A percentile compares a stretch with the other conserved stretches of the same genome.
Conservation (phyloP, 352 stramenopile genomes). For the Pythium coloratum region DNA sequence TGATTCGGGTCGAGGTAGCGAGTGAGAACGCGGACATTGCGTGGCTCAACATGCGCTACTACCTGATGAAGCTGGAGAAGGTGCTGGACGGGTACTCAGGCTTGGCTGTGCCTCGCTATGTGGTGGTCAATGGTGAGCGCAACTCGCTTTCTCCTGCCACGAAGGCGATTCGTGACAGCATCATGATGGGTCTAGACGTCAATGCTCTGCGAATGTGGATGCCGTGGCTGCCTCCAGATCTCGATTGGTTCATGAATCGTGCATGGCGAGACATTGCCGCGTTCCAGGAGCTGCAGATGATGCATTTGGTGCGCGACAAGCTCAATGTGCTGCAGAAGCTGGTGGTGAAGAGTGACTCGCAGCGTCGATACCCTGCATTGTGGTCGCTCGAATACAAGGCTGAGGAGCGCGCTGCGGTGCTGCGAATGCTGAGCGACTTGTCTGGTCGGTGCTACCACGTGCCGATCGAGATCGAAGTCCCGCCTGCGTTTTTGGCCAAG, state of each 20-base stretch:
- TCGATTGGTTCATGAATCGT: slow-evolving; percentile 18
- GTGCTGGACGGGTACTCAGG: slow-evolving; percentile 23
- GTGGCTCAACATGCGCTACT: slow-evolving; percentile 23
- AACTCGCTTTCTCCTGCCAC: not conserved
- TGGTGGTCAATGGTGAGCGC: slow-evolving; percentile 11
- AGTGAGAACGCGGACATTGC: not conserved
- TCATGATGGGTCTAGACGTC: not conserved
- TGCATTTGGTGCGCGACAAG: slow-evolving; percentile 11
- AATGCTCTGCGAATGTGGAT: not conserved
- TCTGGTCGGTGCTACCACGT: slow-evolving; percentile 23
- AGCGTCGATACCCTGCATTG: slow-evolving; percentile 19
- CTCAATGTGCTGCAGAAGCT: slow-evolving; percentile 15
- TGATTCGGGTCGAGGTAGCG: slow-evolving; percentile 22
- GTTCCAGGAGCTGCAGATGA: slow-evolving; percentile 10
- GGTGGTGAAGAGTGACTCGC: slow-evolving; percentile 5
- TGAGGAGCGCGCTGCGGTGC: not conserved
- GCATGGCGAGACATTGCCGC: slow-evolving; percentile 12
- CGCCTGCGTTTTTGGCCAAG: not conserved
- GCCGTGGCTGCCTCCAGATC: slow-evolving; percentile 15
- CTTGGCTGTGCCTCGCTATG: slow-evolving; percentile 14
- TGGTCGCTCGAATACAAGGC: slow-evolving; percentile 10
- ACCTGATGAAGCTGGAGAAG: slow-evolving; percentile 25
- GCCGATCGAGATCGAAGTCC: slow-evolving; percentile 13
- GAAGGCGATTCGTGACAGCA: slow-evolving; percentile 12
- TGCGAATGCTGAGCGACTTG: slow-evolving; percentile 26